These are phyloP conservation scores for Miamiensis avidus DNA, from an alignment of 169 alveolate species.

Conservation along the genomic window DNA sequence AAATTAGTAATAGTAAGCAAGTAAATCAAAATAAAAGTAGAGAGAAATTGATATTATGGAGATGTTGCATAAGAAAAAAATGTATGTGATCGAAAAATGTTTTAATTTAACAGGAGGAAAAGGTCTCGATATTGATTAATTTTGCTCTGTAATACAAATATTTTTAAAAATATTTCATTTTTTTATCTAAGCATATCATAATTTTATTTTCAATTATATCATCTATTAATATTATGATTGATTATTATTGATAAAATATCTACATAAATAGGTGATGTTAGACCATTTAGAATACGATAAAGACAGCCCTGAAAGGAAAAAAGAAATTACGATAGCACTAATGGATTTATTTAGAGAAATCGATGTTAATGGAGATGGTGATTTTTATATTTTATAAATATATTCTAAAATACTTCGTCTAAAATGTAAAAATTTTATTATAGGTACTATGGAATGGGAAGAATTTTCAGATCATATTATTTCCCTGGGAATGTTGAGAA, in stretches of 20 bases:
- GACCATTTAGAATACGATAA: constrained; percentile 57
- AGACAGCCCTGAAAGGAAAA: constrained; percentile 43
- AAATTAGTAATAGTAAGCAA: constrained; percentile 2
- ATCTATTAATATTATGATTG: too few species aligned
- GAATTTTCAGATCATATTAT: constrained; percentile 80
- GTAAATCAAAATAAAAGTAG: constrained; percentile 17
- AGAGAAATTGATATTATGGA: constrained; percentile 49
- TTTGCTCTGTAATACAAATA: constrained; percentile 18
- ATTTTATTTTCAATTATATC: too few species aligned
- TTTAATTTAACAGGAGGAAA: constrained; percentile 46
- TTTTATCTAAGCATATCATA: not conserved
- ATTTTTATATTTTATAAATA: not conserved
- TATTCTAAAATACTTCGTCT: not conserved
- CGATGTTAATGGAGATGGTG: constrained; percentile 69
- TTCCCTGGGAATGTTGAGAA: constrained; percentile 74
- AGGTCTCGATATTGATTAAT: constrained; percentile 56
- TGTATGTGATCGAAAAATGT: constrained; percentile 49
- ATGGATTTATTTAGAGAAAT: constrained; percentile 62
- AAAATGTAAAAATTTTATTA: too few species aligned
- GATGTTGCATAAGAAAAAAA: constrained; percentile 45
- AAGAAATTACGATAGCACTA: constrained; percentile 48
- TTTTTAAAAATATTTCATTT: too few species aligned
- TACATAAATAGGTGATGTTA: constrained; percentile 51
- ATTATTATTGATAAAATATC: too few species aligned
- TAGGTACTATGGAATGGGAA: constrained; percentile 76